Percentiles rank a stretch among this genome's conserved stretches.
phyloP scores from a whole-genome alignment of 1,139 yeast species.

The Magnusiomyces clavatus region DNA sequence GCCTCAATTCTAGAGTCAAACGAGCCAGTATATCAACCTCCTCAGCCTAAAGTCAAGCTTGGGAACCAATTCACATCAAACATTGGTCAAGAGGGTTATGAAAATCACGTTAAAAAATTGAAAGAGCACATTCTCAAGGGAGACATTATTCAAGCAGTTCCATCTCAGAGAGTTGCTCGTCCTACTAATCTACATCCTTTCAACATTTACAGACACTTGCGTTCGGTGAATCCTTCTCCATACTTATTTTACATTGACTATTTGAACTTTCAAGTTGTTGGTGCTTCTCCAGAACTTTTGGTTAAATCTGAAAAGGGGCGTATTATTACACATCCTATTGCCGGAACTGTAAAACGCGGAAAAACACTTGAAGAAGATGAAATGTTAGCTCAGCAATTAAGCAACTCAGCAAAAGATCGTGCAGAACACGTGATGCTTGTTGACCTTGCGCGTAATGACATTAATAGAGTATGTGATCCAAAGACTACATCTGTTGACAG shows the following conservation, averaged over 20 bases:
- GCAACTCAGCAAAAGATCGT: constrained; percentile 79
- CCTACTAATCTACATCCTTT: constrained; percentile 94
- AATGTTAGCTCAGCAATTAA: constrained; percentile 60
- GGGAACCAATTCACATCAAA: constrained; percentile 62
- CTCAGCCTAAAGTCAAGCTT: constrained; percentile 61
- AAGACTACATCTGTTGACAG: constrained; percentile 77
- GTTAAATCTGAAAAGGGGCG: constrained; percentile 78
- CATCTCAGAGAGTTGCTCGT: constrained; percentile 92
- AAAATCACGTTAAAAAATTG: constrained; percentile 62
- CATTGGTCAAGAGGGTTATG: constrained; percentile 90
- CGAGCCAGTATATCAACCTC: constrained; percentile 40
- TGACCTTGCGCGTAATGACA: constrained; percentile 91
- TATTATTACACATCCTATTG: constrained; percentile 91
- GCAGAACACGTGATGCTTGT: constrained; percentile 99
- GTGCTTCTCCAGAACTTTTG: constrained; percentile 92
- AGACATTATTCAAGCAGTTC: constrained; percentile 95
- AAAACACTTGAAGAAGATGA: constrained; percentile 89
- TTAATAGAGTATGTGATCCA: constrained; percentile 91
- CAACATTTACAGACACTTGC: constrained; percentile 86
- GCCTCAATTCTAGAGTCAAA: constrained; percentile 45
- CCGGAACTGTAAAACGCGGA: constrained; percentile 92
- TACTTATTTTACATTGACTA: constrained; percentile 90
- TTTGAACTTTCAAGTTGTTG: constrained; percentile 86
- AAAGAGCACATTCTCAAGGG: constrained; percentile 81
- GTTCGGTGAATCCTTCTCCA: constrained; percentile 96